Percentiles rank a stretch among this genome's conserved stretches.
phyloP scores from a whole-genome alignment of 2,329 filamentous ascomycete species.

The Chaetomium olivaceum region DNA sequence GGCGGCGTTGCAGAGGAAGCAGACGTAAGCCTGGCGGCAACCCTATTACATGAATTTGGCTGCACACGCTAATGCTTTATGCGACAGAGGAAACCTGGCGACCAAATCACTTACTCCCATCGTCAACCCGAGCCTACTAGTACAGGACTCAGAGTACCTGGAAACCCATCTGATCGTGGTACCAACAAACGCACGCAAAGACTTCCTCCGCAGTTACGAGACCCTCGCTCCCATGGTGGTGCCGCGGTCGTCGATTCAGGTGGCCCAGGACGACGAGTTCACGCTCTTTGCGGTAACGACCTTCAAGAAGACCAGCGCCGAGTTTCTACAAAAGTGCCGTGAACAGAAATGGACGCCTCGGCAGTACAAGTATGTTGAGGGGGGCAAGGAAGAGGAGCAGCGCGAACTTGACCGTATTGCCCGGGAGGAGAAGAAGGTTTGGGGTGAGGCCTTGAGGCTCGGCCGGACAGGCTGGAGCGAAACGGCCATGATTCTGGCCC shows the following conservation, averaged over 20 bases:
- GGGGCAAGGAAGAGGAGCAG: conserved; percentile 84
- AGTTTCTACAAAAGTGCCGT: conserved; percentile 89
- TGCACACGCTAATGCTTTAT: conserved; percentile 21
- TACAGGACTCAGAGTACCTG: conserved; percentile 92
- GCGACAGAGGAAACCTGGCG: conserved; percentile 77
- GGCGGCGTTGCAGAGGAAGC: conserved; percentile 77
- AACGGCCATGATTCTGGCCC: conserved; percentile 92
- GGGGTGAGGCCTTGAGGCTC: conserved; percentile 85
- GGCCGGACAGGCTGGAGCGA: conserved; percentile 94
- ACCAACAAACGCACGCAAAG: conserved; percentile 75
- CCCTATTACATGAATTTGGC: background rate
- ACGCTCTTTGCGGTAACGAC: conserved; percentile 83
- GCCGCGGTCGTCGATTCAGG: conserved; percentile 76
- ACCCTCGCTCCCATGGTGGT: conserved; percentile 89
- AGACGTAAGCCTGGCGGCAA: conserved; percentile 63
- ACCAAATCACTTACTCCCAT: conserved; percentile 92
- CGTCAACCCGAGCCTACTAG: conserved; percentile 75
- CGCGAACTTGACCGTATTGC: conserved; percentile 80
- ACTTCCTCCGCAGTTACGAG: conserved; percentile 88
- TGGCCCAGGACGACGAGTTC: conserved; percentile 88
- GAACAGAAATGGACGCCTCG: conserved; percentile 94
- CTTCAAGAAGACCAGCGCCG: conserved; percentile 86
- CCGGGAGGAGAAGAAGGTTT: conserved; percentile 86
- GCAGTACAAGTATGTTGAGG: conserved; percentile 90
- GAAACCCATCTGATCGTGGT: conserved; percentile 94